These are phyloP conservation scores for Dioszegia aurantiaca DNA, from an alignment of 768 basidiomycete genomes.

Conservation along the genomic window DNA sequence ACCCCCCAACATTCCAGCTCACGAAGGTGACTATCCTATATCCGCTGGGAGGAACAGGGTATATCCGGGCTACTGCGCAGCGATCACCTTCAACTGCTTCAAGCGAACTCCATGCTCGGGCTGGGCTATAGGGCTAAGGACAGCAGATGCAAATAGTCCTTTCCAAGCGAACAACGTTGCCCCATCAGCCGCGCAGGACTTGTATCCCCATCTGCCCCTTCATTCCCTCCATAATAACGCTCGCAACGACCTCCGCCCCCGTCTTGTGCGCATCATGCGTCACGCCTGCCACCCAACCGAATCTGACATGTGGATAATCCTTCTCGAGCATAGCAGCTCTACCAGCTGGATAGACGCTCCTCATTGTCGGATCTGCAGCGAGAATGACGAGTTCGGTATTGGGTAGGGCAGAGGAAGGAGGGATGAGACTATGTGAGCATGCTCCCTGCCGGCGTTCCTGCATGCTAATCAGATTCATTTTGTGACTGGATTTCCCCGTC, in stretches of 20 bases:
- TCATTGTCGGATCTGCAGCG: slow-evolving; percentile 14
- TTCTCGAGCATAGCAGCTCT: slow-evolving; percentile 13
- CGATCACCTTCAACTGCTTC: no score
- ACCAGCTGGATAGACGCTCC: slow-evolving; percentile 14
- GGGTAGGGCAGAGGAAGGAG: neutral
- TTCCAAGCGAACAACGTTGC: no score
- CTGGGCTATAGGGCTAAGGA: no score
- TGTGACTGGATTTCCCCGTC: neutral
- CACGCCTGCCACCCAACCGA: slow-evolving; percentile 8
- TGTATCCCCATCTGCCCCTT: slow-evolving; percentile 7
- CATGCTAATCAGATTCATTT: neutral
- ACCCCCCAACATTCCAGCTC: no score
- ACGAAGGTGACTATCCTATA: no score
- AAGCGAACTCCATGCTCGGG: no score
- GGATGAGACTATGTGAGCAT: slow-evolving; percentile 10
- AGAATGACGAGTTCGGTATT: slow-evolving; percentile 23
- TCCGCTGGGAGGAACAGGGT: no score
- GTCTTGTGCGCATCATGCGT: slow-evolving; percentile 29
- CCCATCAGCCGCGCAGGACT: slow-evolving; percentile 1
- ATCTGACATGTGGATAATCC: slow-evolving; percentile 21
- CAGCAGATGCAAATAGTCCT: no score
- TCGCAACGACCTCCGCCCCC: slow-evolving; percentile 17
- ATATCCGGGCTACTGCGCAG: no score
- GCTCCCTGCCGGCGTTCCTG: neutral
- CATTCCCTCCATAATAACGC: slow-evolving; percentile 17